These are phyloP conservation scores for Fusarium agapanthi DNA, from an alignment of 2,329 filamentous ascomycete genomes.

Conservation along the genomic window DNA sequence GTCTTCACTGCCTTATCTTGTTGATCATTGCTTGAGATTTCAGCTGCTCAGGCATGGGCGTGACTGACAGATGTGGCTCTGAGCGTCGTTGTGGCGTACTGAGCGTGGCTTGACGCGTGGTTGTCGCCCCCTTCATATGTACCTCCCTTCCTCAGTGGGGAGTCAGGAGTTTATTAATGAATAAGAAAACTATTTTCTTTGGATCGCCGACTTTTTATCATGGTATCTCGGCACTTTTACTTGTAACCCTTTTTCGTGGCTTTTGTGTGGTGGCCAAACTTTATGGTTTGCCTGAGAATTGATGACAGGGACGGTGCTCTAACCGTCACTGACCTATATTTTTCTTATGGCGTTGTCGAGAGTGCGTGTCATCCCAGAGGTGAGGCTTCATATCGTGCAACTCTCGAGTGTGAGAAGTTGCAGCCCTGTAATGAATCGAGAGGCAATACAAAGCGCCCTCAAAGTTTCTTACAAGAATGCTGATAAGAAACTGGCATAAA, in stretches of 20 bases:
- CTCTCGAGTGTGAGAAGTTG: not conserved
- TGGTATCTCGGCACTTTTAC: not conserved
- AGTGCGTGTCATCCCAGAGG: not conserved
- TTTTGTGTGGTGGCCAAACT: not conserved
- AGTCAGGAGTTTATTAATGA: not conserved
- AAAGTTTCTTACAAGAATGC: not conserved
- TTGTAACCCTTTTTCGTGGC: not conserved
- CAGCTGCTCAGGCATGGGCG: not conserved
- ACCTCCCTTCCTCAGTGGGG: not conserved
- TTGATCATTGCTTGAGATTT: constrained; percentile 25
- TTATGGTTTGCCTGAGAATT: not conserved
- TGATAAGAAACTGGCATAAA: not conserved
- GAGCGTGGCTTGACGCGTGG: constrained; percentile 33
- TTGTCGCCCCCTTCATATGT: constrained; percentile 15
- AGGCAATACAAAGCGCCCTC: not conserved
- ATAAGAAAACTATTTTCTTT: not conserved
- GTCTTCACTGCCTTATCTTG: constrained; percentile 9
- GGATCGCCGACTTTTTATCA: not conserved
- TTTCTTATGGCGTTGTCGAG: not conserved
- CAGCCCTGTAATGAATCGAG: not conserved
- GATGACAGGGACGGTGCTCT: not conserved
- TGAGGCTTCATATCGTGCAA: not conserved
- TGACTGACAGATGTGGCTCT: not conserved
- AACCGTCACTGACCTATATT: not conserved
- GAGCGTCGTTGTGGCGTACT: constrained; percentile 2